phyloP scores from a whole-genome alignment of 148 eudicot genomes.

The Beta vulgaris region DNA sequence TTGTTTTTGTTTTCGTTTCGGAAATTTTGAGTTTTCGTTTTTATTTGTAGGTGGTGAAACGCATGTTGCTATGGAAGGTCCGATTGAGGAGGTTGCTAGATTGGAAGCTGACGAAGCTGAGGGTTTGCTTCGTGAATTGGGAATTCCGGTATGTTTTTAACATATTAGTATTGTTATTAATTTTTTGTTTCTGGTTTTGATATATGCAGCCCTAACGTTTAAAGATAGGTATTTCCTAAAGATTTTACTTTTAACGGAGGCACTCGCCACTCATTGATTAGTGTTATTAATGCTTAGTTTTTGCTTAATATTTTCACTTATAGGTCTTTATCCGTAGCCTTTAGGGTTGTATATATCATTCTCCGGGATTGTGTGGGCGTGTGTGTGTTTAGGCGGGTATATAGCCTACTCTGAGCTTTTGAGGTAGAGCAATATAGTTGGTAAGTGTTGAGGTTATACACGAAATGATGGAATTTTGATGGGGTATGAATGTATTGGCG shows the following conservation, averaged over 20 bases:
- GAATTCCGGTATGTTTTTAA: constrained; percentile 49
- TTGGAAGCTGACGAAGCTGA: constrained; percentile 75
- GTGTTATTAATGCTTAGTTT: no score
- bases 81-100: constrained; percentile 83
- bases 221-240: no score
- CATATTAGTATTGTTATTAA: neutral
- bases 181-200: neutral
- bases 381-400: neutral
- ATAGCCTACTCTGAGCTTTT: no score
- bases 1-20: neutral
- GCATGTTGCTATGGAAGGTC: constrained; percentile 51
- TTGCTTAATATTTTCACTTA: no score
- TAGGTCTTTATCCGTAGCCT: no score
- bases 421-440: neutral
- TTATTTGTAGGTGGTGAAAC: constrained; percentile 38
- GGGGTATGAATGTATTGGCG: neutral
- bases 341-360: no score
- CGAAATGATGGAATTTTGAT: neutral
- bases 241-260: no score
- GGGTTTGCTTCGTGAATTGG: constrained; percentile 64
- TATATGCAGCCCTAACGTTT: no score
- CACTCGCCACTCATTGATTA: no score
- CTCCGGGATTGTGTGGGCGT: neutral
- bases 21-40: neutral
- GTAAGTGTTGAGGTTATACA: neutral